These are phyloP conservation scores for Gliomastix tumulicola DNA, from an alignment of 2,329 filamentous ascomycete species.

Conservation along the genomic window DNA sequence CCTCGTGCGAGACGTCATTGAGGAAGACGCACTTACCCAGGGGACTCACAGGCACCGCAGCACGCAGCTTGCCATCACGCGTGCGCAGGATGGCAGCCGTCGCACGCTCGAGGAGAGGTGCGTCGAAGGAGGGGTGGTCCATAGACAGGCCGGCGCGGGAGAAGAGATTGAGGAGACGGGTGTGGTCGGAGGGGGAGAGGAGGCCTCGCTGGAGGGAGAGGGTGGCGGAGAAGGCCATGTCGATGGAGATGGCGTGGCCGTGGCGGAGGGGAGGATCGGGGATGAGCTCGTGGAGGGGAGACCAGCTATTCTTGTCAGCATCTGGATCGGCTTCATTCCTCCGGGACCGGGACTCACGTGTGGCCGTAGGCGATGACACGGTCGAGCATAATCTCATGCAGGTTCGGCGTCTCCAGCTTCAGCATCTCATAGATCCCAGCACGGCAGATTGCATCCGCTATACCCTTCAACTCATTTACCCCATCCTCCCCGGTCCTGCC, in stretches of 20 bases:
- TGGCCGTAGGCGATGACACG: conserved; percentile 69
- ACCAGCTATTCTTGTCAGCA: conserved; percentile 60
- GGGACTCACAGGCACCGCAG: conserved; percentile 58
- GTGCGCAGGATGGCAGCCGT: conserved; percentile 66
- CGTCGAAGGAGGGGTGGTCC: conserved; percentile 63
- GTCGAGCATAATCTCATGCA: conserved; percentile 67
- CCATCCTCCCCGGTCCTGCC: conserved; percentile 55
- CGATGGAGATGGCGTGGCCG: conserved; percentile 67
- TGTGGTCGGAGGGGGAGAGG: conserved; percentile 52
- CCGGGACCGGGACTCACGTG: conserved; percentile 38
- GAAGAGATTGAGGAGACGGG: conserved; percentile 58
- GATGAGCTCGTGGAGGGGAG: conserved; percentile 63
- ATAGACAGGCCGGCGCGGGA: conserved; percentile 65
- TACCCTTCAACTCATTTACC: conserved; percentile 47
- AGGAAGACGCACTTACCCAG: conserved; percentile 61
- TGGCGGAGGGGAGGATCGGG: conserved; percentile 63
- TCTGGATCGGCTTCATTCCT: neutral
- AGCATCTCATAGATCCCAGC: conserved; percentile 67
- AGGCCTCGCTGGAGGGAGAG: conserved; percentile 57
- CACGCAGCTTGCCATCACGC: conserved; percentile 59
- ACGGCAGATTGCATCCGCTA: conserved; percentile 61
- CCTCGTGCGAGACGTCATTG: conserved; percentile 56
- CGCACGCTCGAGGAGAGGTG: conserved; percentile 55
- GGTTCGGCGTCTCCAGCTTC: conserved; percentile 64
- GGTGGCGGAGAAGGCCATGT: conserved; percentile 70